These are phyloP conservation scores for Emericellopsis terricola DNA, from an alignment of 495 filamentous ascomycete species.

Conservation along the genomic window DNA sequence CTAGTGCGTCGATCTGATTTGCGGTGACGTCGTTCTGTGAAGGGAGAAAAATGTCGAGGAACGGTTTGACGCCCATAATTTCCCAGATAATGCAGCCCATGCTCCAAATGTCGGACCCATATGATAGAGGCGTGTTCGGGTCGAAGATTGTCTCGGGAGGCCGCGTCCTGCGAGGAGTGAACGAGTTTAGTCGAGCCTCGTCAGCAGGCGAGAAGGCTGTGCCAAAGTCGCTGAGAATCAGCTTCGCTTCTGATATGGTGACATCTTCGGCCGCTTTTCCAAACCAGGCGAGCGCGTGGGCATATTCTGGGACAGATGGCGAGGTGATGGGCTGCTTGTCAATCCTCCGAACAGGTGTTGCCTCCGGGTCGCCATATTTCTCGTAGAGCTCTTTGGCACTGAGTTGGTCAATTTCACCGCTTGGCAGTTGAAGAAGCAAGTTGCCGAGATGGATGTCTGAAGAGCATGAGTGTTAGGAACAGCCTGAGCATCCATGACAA, in stretches of 20 bases:
- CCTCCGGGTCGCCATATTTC: constrained; percentile 12
- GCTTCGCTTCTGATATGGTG: constrained; percentile 8
- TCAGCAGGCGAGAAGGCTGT: constrained; percentile 14
- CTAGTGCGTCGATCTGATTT: constrained; percentile 20
- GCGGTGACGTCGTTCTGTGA: constrained; percentile 17
- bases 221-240: constrained; percentile 23
- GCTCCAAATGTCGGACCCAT: constrained; percentile 19
- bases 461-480: too few species aligned
- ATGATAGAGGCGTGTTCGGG: constrained; percentile 12
- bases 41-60: constrained; percentile 7
- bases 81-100: constrained; percentile 17
- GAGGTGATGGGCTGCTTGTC: constrained; percentile 7
- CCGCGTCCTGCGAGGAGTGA: constrained; percentile 11
- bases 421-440: constrained; percentile 12
- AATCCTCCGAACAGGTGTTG: constrained; percentile 6
- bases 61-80: constrained; percentile 5
- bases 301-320: constrained; percentile 7
- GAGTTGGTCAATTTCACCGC: constrained; percentile 9
- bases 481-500: too few species aligned
- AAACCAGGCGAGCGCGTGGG: constrained; percentile 7
- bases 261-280: constrained; percentile 7
- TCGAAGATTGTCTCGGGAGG: constrained; percentile 17
- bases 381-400: constrained; percentile 14
- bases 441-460: neutral
- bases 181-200: constrained; percentile 12